Evolutionary conservation across 2,329 filamentous ascomycete species (phyloP), one percentile per base, ranked within the genome.

Genomic region (Stachybotrys elegans): DNA sequence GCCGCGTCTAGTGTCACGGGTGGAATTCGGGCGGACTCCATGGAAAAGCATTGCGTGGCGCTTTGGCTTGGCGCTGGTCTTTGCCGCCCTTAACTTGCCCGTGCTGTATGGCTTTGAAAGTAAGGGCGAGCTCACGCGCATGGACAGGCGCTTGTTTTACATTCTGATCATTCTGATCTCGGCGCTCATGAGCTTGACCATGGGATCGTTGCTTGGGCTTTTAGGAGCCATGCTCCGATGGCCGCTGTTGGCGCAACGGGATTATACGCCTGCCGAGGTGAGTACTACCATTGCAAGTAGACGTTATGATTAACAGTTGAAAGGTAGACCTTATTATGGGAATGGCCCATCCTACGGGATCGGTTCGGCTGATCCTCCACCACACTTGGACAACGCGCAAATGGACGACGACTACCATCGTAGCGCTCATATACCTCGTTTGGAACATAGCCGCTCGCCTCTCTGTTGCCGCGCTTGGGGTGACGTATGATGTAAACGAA

Each of bases 211-310:
- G n/a, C 31, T 35, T 35, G n/a, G 31, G 8, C 31, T 35, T 9
- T 16, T 35, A 17, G n/a, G n/a, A 17, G 31, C 31, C 31, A 35
- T 35, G 8, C 31, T 35, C 31, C 31, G 31, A 17, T 35, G 31
- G 31, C 31, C 31, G 31, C 31, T 35, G 31, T 35, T 35, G 31
- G 31, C 31, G 31, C 31, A 7, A 35, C 13, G 8, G 31, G 31
- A 35, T 35, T 35, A 35, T 35, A n/a, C 31, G 31, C 31, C 31
- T 35, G 31, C 31, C 31, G 31, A 35, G 31, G 31, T 35, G n/a
- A 17, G 31, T 16, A 35, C 19, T 35, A 35, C 31, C 31, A 16
- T 17, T 35, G n/a, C 6, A 9, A 16, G n/a, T 35, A 6, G 31
- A 8, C 7, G 14, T 35, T 16, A 8, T 35, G n/a, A 16, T 16